phyloP scores from a whole-genome alignment of 2,329 filamentous ascomycete genomes.

The Aspergillus novofumigatus region DNA sequence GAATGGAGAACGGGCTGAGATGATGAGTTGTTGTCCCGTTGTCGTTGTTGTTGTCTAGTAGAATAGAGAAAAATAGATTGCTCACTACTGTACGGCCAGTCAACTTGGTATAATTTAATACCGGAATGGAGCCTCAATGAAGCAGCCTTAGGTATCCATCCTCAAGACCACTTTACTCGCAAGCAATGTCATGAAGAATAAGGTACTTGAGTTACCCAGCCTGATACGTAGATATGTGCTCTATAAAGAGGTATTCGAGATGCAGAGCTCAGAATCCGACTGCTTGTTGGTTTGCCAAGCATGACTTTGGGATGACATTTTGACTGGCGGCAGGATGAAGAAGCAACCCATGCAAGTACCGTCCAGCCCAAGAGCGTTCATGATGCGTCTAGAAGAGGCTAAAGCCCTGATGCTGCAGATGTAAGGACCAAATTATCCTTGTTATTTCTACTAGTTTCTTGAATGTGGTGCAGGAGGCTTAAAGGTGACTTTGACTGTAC shows the following conservation, averaged over 20 bases:
- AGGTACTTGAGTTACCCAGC: neutral
- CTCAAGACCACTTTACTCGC: neutral
- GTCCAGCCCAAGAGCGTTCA: neutral
- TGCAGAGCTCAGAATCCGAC: too few species aligned
- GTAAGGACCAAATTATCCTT: conserved; percentile 4
- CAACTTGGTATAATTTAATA: neutral
- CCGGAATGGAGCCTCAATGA: neutral
- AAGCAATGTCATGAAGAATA: neutral
- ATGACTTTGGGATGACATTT: neutral
- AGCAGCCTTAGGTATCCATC: neutral
- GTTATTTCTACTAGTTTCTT: neutral
- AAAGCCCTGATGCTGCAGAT: neutral
- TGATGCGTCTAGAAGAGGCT: conserved; percentile 16
- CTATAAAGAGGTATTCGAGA: neutral
- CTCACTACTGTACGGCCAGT: neutral
- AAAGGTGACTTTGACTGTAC: neutral
- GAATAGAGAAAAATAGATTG: neutral
- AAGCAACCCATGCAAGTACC: neutral
- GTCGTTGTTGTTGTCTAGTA: neutral
- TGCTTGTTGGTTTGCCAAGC: neutral
- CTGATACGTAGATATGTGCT: neutral
- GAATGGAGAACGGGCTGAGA: neutral
- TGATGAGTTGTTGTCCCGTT: neutral
- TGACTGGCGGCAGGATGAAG: neutral
- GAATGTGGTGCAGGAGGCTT: neutral